Base-by-base conservation (phyloP, 352 stramenopile species). In the Phytophthora parvispora region DNA sequence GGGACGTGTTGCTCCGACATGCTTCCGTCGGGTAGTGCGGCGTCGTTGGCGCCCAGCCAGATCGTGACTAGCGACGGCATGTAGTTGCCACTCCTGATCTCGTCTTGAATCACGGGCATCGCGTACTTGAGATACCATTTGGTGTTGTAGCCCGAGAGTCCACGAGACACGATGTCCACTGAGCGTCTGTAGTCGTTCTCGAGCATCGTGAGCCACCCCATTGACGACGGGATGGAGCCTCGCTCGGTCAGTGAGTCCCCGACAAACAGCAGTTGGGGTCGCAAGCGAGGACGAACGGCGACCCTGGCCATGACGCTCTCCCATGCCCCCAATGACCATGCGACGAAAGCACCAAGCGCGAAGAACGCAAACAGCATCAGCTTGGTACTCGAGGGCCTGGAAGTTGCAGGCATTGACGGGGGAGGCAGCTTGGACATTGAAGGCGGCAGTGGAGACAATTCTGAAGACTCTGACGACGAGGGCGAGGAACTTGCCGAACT, bases 161-260 rank as follows among this genome's bases (percentile, higher is more conserved):
- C 84, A 28, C 82, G 80, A 49, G 80, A 77, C 22, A 86, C 22
- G 1, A 90, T 51, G 60, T 90, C 78, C 2, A 69, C 63, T 6
- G 75, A 81, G 31, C 80, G 84, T 27, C 76, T 61, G 51, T 78
- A 86, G 31, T 78, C 55, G 27, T 80, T 62, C 49, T 78, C 69
- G 36, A 92, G 60, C 24, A 78, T 67, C 1, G 48, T 52, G 29
- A 65, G 49, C 72, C 78, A 92, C 15, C 84, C 84, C 25, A 74
- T 74, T n/a, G 65, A 58, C 8, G 77, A 63, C 18, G 62, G 64
- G 25, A 82, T 70, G 20, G 66, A 69, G 15, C 72, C 80, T 32
- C 71, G 67, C 58, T 91, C 61, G 29, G 83, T 91, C 34, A 89
- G 74, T 15, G 84, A 92, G 67, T 91, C 84, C 6, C 84, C 84